Evolutionary conservation across 805 yeast genomes (phyloP), one percentile per base, ranked within the genome.

Genomic region (Suhomyces tanzawaensis): DNA sequence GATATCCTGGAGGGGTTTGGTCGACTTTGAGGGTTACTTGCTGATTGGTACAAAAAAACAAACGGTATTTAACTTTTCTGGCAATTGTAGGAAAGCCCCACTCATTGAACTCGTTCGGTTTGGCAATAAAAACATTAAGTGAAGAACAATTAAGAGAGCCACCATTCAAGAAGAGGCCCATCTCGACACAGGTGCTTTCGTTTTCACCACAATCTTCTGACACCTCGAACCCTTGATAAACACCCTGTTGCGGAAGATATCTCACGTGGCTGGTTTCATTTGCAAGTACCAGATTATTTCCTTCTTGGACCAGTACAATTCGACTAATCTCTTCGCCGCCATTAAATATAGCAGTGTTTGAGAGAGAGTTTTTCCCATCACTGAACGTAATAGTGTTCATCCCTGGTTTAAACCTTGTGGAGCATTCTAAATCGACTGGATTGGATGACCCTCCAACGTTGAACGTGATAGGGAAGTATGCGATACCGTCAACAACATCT

Each of bases 1-100:
- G 42, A 39, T 45, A 54, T 2, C 64, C 65, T 2, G 60, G 57
- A 6, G 64, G 62, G n/a, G 42, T 25, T 41, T 65, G 60, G 36
- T 57, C 60, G 11, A 59, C n/a, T 29, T 9, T 25, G 24, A 6
- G 39, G 44, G 14, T 29, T 32, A 7, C 19, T 6, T 7, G 53
- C 35, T n/a, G n/a, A 0, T 32, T 28, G 16, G 56, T 29, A 15
- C 63, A 64, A 24, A n/a, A n/a, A n/a, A n/a, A n/a, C n/a, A n/a
- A n/a, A n/a, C n/a, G n/a, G n/a, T n/a, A n/a, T n/a, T n/a, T n/a
- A n/a, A n/a, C n/a, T n/a, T n/a, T n/a, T n/a, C n/a, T n/a, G n/a
- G n/a, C n/a, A n/a, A n/a, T n/a, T n/a, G n/a, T n/a, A n/a, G n/a
- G n/a, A n/a, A n/a, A n/a, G n/a, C n/a, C n/a, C n/a, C n/a, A n/a